These are phyloP conservation scores for Ascochyta pisi DNA, from an alignment of 2,329 filamentous ascomycete genomes.

Conservation along the genomic window DNA sequence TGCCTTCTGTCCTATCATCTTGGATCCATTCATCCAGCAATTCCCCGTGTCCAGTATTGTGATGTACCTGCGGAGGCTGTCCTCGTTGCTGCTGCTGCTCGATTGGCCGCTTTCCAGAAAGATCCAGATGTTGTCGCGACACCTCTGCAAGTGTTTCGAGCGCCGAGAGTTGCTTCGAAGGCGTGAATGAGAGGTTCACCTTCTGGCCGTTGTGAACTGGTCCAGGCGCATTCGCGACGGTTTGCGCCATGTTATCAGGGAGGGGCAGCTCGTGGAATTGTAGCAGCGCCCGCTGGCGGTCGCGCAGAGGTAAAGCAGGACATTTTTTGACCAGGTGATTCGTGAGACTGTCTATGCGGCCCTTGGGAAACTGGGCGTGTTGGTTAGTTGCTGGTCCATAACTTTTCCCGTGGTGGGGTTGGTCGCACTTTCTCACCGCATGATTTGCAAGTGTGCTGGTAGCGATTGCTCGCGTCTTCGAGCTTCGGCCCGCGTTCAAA, in stretches of 20 bases:
- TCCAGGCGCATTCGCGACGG: constrained; percentile 18
- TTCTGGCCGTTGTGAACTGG: constrained; percentile 39
- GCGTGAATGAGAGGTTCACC: constrained; percentile 53
- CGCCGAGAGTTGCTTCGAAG: constrained; percentile 72
- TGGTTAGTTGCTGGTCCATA: constrained; percentile 29
- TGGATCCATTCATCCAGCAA: constrained; percentile 49
- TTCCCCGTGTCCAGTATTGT: constrained; percentile 33
- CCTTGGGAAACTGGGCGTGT: constrained; percentile 73
- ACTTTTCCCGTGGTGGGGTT: constrained; percentile 25
- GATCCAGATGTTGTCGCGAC: constrained; percentile 74
- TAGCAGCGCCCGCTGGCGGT: constrained; percentile 76
- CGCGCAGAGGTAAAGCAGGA: constrained; percentile 75
- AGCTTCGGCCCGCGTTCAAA: constrained; percentile 88
- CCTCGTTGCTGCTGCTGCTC: constrained; percentile 28
- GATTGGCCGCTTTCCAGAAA: constrained; percentile 53
- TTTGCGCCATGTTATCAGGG: constrained; percentile 48
- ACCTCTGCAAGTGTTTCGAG: constrained; percentile 88
- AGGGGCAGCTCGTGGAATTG: constrained; percentile 72
- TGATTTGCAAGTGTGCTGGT: constrained; percentile 87
- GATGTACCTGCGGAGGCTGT: constrained; percentile 11
- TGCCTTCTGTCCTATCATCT: constrained; percentile 44
- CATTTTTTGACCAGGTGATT: constrained; percentile 88
- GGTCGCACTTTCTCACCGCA: constrained; percentile 73
- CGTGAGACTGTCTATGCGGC: constrained; percentile 81
- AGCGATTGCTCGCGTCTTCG: constrained; percentile 87